phyloP scores from a whole-genome alignment of 352 stramenopile species.

The Pythium brassicae region DNA sequence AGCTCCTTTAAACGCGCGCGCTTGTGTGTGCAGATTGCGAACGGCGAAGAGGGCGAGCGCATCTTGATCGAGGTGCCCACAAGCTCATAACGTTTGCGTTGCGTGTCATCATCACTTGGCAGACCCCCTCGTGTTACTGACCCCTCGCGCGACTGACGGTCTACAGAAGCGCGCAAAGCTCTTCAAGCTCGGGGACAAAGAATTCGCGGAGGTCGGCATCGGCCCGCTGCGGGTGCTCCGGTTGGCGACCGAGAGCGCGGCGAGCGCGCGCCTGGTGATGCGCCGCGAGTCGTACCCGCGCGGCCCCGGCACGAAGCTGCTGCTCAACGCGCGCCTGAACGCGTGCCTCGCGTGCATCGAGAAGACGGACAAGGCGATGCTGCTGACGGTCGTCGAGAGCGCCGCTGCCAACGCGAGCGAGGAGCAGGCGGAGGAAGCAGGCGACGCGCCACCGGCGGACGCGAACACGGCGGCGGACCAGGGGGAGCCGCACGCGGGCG shows the following conservation, averaged over 20 bases:
- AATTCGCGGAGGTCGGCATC: constrained; percentile 76
- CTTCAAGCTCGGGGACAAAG: constrained; percentile 70
- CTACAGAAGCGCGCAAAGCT: constrained; percentile 72
- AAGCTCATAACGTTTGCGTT: no score
- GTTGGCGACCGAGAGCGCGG: constrained; percentile 32
- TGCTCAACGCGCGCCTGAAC: constrained; percentile 64
- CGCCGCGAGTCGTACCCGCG: constrained; percentile 69
- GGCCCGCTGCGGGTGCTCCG: constrained; percentile 65
- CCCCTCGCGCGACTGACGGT: no score
- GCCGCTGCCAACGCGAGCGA: constrained; percentile 16
- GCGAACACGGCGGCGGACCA: constrained; percentile 23
- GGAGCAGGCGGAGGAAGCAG: neutral
- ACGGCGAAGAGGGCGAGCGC: constrained; percentile 69
- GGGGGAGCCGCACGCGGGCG: no score
- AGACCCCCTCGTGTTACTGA: no score
- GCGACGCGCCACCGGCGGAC: neutral
- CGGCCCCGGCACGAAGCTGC: constrained; percentile 70
- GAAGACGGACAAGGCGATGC: constrained; percentile 77
- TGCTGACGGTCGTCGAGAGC: constrained; percentile 58
- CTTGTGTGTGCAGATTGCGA: constrained; percentile 21
- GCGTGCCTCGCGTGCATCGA: constrained; percentile 60
- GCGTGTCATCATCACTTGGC: no score
- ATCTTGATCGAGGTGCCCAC: constrained; percentile 59
- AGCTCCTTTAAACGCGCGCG: neutral
- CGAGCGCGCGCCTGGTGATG: constrained; percentile 68